phyloP scores from a whole-genome alignment of 192 early-diverging fungal species.

The Podochytrium sp. region DNA sequence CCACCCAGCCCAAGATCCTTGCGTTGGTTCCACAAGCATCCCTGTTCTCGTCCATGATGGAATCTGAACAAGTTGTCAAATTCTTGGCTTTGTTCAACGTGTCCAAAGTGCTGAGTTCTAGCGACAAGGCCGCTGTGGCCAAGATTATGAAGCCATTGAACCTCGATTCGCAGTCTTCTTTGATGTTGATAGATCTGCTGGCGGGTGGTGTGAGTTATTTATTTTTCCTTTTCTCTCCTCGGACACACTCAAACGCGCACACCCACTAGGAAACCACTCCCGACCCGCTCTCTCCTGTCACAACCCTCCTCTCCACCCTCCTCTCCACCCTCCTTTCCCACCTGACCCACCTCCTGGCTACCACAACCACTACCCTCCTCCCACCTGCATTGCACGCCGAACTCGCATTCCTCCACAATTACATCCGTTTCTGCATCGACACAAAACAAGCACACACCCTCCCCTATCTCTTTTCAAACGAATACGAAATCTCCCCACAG shows the following conservation, averaged over 20 bases:
- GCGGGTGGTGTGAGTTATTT: not conserved
- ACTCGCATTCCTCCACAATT: conserved; percentile 37
- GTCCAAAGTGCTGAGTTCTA: not conserved
- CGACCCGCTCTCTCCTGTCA: not conserved
- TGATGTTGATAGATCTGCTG: not conserved
- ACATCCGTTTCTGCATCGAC: conserved; percentile 40
- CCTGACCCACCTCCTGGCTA: not conserved
- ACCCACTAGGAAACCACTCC: not conserved
- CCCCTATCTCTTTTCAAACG: conserved; percentile 40
- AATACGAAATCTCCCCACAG: conserved; percentile 29
- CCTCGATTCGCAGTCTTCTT: not conserved
- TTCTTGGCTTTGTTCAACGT: not conserved
- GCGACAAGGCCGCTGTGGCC: not conserved
- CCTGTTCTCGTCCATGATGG: not conserved
- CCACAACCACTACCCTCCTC: not conserved
- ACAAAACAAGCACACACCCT: conserved; percentile 34
- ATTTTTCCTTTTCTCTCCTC: not conserved
- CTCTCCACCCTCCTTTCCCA: not conserved
- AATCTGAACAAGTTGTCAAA: not conserved
- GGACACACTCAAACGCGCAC: too few relatives aligned
- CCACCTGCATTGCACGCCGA: conserved; percentile 14
- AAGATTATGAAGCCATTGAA: not conserved
- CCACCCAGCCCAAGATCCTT: not conserved
- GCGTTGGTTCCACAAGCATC: not conserved
- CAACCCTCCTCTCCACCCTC: not conserved